These are phyloP conservation scores for Melanopsichium pennsylvanicum DNA, from an alignment of 1,284 basidiomycete genomes.

Conservation along the genomic window DNA sequence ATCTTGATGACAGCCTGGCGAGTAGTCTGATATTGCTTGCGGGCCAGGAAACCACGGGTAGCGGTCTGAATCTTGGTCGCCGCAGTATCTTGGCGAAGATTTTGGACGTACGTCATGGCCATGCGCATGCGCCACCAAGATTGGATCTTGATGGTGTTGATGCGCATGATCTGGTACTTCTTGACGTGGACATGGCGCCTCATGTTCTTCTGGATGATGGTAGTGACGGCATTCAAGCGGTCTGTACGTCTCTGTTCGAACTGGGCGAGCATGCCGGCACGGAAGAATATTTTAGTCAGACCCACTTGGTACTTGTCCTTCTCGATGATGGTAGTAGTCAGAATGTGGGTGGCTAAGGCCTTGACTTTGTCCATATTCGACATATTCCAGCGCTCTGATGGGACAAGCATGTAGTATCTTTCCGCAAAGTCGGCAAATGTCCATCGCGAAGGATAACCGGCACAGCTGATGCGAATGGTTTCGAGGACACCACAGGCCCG, in stretches of 20 bases:
- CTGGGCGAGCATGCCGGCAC: conserved; percentile 97
- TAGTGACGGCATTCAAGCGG: conserved; percentile 87
- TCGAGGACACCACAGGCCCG: conserved; percentile 98
- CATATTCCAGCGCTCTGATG: conserved; percentile 80
- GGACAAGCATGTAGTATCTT: conserved; percentile 95
- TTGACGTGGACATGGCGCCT: conserved; percentile 83
- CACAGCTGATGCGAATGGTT: conserved; percentile 98
- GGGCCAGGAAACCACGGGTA: conserved; percentile 77
- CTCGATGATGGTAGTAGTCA: conserved; percentile 86
- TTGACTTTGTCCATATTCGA: conserved; percentile 69
- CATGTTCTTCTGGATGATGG: conserved; percentile 97
- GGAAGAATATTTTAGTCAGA: conserved; percentile 98
- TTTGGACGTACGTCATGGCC: conserved; percentile 77
- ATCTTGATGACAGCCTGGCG: conserved; percentile 76
- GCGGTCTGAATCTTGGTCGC: conserved; percentile 80
- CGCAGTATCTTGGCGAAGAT: conserved; percentile 77
- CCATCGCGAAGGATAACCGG: conserved; percentile 99
- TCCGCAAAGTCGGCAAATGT: conserved; percentile 99
- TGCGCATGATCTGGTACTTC: conserved; percentile 78
- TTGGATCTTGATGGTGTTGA: conserved; percentile 83
- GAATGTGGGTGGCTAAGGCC: conserved; percentile 81
- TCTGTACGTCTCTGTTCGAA: conserved; percentile 89
- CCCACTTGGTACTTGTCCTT: conserved; percentile 96
- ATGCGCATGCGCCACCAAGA: conserved; percentile 89
- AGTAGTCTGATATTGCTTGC: conserved; percentile 75